Evolutionary conservation across 306 rosid species (phyloP).

Genomic region (Vigna unguiculata): DNA sequence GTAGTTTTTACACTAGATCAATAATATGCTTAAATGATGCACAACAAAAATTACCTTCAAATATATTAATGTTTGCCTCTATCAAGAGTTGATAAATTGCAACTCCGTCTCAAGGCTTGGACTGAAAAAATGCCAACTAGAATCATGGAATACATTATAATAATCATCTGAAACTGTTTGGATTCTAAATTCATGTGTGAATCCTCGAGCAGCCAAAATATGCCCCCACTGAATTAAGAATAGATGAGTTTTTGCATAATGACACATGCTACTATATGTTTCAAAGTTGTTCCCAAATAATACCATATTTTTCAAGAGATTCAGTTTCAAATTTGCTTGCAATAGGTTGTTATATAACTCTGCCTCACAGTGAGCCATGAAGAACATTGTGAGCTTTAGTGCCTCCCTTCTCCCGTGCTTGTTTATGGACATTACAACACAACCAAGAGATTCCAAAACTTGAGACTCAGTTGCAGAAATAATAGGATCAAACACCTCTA

Average conservation of each 20-base stretch:
- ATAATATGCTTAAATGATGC: neutral
- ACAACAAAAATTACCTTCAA: too few species aligned
- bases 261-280: constrained; percentile 62
- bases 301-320: constrained; percentile 61
- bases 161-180: constrained; percentile 69
- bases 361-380: constrained; percentile 93
- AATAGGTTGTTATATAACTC: constrained; percentile 80
- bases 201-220: constrained; percentile 55
- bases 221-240: constrained; percentile 52
- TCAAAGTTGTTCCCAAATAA: constrained; percentile 87
- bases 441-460: constrained; percentile 66
- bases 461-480: constrained; percentile 69
- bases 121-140: constrained; percentile 90
- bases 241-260: constrained; percentile 55
- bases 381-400: constrained; percentile 63
- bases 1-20: neutral
- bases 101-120: constrained; percentile 51
- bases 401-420: constrained; percentile 78
- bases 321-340: constrained; percentile 71
- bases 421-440: constrained; percentile 66
- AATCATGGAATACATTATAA: constrained; percentile 81
- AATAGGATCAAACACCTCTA: constrained; percentile 86
- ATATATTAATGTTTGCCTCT: constrained; percentile 3
- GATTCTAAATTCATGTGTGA: constrained; percentile 62
- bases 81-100: constrained; percentile 48